These are phyloP conservation scores for Coemansia sp. DNA, from an alignment of 192 early-diverging fungal species.

Conservation along the genomic window DNA sequence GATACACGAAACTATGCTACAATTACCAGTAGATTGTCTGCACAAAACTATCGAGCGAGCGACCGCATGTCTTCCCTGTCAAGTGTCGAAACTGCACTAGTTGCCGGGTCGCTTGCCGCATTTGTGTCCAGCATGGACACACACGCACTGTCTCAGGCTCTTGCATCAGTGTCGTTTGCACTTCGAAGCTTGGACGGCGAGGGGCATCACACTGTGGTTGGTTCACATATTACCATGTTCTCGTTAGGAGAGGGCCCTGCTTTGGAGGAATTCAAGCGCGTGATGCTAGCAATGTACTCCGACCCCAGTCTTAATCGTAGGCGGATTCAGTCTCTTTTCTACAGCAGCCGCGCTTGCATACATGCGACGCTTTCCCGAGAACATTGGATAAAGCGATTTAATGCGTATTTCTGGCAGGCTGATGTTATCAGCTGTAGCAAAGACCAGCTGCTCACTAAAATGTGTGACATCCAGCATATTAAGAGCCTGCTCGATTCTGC, in stretches of 20 bases:
- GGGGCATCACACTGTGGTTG: neutral
- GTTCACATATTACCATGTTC: neutral
- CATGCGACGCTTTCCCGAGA: constrained; percentile 22
- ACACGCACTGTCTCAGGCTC: constrained; percentile 8
- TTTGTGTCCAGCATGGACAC: constrained; percentile 15
- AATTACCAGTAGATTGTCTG: neutral
- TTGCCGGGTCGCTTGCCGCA: constrained; percentile 17
- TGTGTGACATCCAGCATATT: constrained; percentile 6
- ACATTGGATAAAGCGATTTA: constrained; percentile 23
- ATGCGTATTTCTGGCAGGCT: neutral
- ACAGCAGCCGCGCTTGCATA: constrained; percentile 36
- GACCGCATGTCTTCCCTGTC: constrained; percentile 4
- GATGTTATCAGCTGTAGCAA: constrained; percentile 2
- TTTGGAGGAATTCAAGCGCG: neutral
- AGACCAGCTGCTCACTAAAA: neutral
- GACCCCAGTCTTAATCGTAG: constrained; percentile 21
- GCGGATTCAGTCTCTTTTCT: constrained; percentile 25
- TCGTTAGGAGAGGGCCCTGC: neutral
- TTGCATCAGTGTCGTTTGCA: constrained; percentile 31
- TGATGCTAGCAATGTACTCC: constrained; percentile 12
- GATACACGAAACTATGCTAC: neutral
- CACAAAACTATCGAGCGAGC: neutral
- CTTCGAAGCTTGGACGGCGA: constrained; percentile 19
- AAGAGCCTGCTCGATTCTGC: constrained; percentile 18
- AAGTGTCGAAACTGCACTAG: constrained; percentile 14